phyloP scores from a whole-genome alignment of 176 grass and related monocot species.

The Hordeum vulgare region MorexV3_pseudomolecules_assembly NC_058523.1:544187691-544188190 shows the following conservation, averaged over 20 bases:
- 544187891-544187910: slow-evolving; percentile 61
- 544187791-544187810: not conserved
- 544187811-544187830: too few relatives aligned
- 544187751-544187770: not conserved
- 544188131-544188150: not conserved
- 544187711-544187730: not conserved
- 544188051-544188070: slow-evolving; percentile 95
- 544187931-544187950: slow-evolving; percentile 65
- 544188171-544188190: not conserved
- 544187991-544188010: slow-evolving; percentile 76
- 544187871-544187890: slow-evolving; percentile 23
- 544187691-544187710: not conserved
- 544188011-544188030: slow-evolving; percentile 94
- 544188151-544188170: not conserved
- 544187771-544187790: slow-evolving; percentile 24
- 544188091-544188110: not conserved
- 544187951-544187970: slow-evolving; percentile 92
- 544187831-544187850: not conserved
- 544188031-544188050: slow-evolving; percentile 73
- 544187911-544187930: slow-evolving; percentile 61
- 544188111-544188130: not conserved
- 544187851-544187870: not conserved
- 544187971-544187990: slow-evolving; percentile 81
- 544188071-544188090: slow-evolving; percentile 23
- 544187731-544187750: not conserved